Percentiles rank a stretch among this genome's conserved stretches.
Conservation (phyloP, 805 yeast genomes). For the Komagataella phaffii region DNA sequence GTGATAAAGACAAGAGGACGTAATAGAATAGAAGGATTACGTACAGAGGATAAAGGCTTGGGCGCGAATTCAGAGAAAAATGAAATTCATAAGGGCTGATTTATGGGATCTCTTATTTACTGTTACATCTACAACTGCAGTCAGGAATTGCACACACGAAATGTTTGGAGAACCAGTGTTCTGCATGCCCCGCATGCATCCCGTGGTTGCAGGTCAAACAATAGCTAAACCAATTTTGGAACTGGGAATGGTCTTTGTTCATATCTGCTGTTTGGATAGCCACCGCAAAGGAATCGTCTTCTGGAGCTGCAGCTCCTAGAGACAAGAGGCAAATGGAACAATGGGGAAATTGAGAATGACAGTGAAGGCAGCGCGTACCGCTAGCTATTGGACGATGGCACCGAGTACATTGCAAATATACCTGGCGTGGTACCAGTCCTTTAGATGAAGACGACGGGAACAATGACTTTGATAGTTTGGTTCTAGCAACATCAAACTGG, state of each 20-base stretch:
- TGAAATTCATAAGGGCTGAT: background rate
- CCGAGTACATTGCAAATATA: constrained; percentile 65
- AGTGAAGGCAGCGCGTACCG: constrained; percentile 51
- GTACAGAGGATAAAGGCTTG: background rate
- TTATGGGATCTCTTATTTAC: constrained; percentile 16
- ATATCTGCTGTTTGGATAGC: constrained; percentile 7
- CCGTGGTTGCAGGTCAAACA: constrained; percentile 90
- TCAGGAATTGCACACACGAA: constrained; percentile 90
- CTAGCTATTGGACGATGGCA: constrained; percentile 65
- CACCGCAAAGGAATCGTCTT: constrained; percentile 14
- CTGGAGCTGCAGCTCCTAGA: constrained; percentile 53
- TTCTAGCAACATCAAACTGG: constrained; percentile 68
- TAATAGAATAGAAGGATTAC: background rate
- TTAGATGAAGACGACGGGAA: constrained; percentile 13
- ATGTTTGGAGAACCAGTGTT: constrained; percentile 88
- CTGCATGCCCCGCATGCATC: constrained; percentile 90
- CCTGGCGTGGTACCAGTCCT: constrained; percentile 46
- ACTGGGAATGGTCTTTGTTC: constrained; percentile 23
- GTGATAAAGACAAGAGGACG: background rate
- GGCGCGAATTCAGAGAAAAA: background rate
- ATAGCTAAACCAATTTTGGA: constrained; percentile 82
- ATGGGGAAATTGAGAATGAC: constrained; percentile 79
- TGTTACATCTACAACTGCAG: constrained; percentile 74
- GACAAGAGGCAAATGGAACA: constrained; percentile 83
- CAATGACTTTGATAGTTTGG: constrained; percentile 44